Evolutionary conservation across 1,139 yeast genomes (phyloP).

Genomic region (Oligophagozyma castellii): DNA sequence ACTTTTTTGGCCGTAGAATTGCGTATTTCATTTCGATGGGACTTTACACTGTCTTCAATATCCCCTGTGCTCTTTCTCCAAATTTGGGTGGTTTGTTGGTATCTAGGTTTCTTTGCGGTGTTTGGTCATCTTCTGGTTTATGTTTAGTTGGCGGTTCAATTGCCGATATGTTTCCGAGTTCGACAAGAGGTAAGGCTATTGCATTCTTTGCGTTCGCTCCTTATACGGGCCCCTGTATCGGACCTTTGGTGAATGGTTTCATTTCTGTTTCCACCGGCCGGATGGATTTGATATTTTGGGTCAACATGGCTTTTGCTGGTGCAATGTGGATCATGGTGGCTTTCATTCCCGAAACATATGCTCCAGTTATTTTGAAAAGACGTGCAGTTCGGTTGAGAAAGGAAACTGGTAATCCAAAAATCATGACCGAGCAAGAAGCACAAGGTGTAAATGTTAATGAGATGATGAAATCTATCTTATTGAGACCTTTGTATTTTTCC

Average conservation of each 20-base stretch:
- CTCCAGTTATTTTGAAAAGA: constrained; percentile 68
- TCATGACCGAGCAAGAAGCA: constrained; percentile 89
- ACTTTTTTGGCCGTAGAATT: constrained; percentile 74
- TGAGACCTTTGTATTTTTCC: constrained; percentile 64
- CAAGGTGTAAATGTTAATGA: constrained; percentile 53
- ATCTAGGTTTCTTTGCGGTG: constrained; percentile 78
- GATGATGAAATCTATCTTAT: constrained; percentile 49
- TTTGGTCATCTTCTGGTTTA: constrained; percentile 71
- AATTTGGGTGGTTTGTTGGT: constrained; percentile 71
- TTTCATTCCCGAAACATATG: constrained; percentile 75
- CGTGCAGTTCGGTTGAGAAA: constrained; percentile 60
- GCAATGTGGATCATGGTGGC: constrained; percentile 55
- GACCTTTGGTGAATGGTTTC: constrained; percentile 84
- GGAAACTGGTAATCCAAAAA: constrained; percentile 67
- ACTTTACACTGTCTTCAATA: constrained; percentile 64
- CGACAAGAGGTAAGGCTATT: constrained; percentile 77
- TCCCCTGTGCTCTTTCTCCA: constrained; percentile 79
- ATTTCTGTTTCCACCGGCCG: constrained; percentile 56
- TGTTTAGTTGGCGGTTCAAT: constrained; percentile 83
- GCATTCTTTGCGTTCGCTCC: constrained; percentile 89
- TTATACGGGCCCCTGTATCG: constrained; percentile 82
- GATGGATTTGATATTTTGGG: constrained; percentile 69
- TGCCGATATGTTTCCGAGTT: constrained; percentile 71
- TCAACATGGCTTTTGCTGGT: constrained; percentile 85
- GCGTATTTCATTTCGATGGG: constrained; percentile 68